Percentiles rank a stretch among this genome's conserved stretches.
Evolutionary conservation across 2,329 filamentous ascomycete species (phyloP).

Genomic region (Tolypocladium paradoxum): DNA sequence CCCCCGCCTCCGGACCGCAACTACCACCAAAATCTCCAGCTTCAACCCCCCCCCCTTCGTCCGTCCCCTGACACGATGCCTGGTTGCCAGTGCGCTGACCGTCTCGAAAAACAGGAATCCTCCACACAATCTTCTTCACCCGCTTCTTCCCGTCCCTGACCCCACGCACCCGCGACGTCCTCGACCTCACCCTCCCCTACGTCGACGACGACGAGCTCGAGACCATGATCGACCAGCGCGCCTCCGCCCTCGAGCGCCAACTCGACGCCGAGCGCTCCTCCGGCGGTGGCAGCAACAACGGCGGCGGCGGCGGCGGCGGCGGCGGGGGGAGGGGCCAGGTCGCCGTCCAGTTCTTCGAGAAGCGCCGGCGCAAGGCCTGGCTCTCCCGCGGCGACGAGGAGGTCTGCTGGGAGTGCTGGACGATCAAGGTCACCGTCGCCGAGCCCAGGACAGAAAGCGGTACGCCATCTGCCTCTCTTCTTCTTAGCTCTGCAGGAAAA

Average conservation of each 20-base stretch:
- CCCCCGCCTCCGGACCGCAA: background rate
- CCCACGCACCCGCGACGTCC: conserved; percentile 75
- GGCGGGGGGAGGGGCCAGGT: conserved; percentile 65
- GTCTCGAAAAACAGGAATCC: conserved; percentile 53
- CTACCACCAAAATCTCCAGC: background rate
- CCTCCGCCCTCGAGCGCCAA: conserved; percentile 67
- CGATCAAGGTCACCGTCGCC: conserved; percentile 83
- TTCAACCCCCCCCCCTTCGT: background rate
- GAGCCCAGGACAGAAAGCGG: conserved; percentile 81
- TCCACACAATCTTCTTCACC: conserved; percentile 98
- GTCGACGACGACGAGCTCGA: conserved; percentile 86
- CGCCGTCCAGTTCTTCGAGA: conserved; percentile 89
- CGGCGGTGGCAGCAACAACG: conserved; percentile 6
- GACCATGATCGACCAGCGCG: conserved; percentile 84
- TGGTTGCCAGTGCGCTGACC: background rate
- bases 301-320: conserved; percentile 10
- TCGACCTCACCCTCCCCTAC: conserved; percentile 81
- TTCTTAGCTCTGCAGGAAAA: background rate
- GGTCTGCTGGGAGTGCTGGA: conserved; percentile 96
- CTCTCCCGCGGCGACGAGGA: conserved; percentile 79
- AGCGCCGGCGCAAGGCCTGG: conserved; percentile 71
- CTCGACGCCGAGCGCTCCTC: conserved; percentile 49
- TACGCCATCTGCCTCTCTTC: conserved; percentile 28
- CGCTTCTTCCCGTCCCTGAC: conserved; percentile 84
- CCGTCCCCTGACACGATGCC: background rate